A percentile compares a stretch with the other conserved stretches of the same genome.
Conservation (phyloP, 1,284 basidiomycete species). For the Puccinia brachypodii region DNA sequence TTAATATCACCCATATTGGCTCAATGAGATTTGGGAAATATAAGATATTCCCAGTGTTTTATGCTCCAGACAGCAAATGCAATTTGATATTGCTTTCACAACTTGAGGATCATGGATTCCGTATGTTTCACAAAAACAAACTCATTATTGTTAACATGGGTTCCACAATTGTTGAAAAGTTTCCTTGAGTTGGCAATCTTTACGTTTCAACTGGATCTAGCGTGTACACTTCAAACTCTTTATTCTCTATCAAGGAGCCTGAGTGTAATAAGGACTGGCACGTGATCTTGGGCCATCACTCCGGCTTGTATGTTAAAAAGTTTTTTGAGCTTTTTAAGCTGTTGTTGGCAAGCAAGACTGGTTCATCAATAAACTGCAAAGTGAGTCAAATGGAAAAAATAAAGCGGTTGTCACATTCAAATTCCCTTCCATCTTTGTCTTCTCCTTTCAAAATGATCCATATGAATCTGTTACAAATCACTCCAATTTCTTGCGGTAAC, state of each 20-base stretch:
- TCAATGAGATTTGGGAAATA: neutral
- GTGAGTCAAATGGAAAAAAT: neutral
- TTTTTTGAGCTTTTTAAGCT: neutral
- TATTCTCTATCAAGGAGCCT: neutral
- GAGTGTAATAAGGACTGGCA: neutral
- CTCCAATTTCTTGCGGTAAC: neutral
- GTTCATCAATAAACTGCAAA: neutral
- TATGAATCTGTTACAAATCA: neutral
- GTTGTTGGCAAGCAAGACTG: no score
- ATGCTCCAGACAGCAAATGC: neutral
- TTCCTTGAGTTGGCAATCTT: neutral
- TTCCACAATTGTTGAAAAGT: neutral
- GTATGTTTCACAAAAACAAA: neutral
- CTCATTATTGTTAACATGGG: neutral
- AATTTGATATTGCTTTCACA: neutral
- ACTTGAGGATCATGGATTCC: slow-evolving; percentile 1
- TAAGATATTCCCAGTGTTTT: neutral
- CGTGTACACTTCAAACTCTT: no score
- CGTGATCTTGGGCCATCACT: neutral
- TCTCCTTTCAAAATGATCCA: neutral
- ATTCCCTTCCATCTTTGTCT: neutral
- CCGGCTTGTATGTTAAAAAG: neutral
- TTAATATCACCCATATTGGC: neutral
- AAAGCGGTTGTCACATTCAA: neutral
- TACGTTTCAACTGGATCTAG: neutral